Base-by-base conservation (phyloP, 108 stramenopile species). In the Nannochloropsis gaditana region DNA sequence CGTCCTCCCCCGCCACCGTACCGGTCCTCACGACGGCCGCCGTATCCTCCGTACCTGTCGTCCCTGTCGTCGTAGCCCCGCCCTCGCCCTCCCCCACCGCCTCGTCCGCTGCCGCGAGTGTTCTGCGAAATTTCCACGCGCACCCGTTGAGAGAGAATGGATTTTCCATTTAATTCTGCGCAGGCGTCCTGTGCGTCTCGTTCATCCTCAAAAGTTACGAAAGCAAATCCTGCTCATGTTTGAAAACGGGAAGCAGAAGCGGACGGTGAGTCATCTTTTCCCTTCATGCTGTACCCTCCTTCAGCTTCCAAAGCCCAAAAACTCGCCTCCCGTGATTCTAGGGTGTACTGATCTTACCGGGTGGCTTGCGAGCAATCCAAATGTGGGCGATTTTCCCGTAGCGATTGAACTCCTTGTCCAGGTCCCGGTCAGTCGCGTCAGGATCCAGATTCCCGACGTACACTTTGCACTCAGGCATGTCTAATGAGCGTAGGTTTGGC, bases 341-440 rank as follows among this genome's bases (percentile, higher is more conserved):
- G 17, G 11, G 10, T 82, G 11, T 82, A 15, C 45, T 82, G 43
- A 73, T 31, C 45, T 82, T 82, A 82, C 82, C 82, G 19, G 82
- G 82, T 9, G 82, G 82, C 45, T 82, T 82, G 45, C 82, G 82
- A 19, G 82, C 82, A 9, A 82, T 82, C 82, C 82, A 82, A 43
- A 82, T 45, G 82, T 82, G 44, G 3, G 44, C 44, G 19, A 82
- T 43, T 21, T 45, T 82, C 19, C 82, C 82, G 21, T 82, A 82
- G 19, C 82, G 82, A 21, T 15, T 21, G 21, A 82, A 82, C 45
- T 82, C 82, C 9, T 45, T 43, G 9, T 45, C 44, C 5, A 82
- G 82, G 45, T 82, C 82, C 4, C 82, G 44, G 82, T 43, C 43
- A 15, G 43, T 82, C 19, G 82, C 82, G 21, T 82, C 82, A 9